Percentiles rank a stretch among this genome's conserved stretches.
phyloP scores from a whole-genome alignment of 2,329 filamentous ascomycete genomes.

The Fusarium concolor region DNA sequence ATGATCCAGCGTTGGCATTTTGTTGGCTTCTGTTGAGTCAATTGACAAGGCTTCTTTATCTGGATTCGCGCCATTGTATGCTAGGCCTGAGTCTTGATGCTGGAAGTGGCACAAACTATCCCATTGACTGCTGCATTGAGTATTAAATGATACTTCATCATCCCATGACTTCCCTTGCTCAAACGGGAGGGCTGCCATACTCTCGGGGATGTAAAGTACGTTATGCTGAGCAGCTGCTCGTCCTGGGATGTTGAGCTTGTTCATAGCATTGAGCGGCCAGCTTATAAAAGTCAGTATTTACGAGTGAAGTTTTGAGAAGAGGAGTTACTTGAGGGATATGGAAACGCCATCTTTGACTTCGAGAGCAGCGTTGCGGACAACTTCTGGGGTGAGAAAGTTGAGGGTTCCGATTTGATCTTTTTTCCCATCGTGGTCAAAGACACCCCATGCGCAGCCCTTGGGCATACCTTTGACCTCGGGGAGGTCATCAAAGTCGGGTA shows the following conservation, averaged over 20 bases:
- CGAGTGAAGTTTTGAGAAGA: fast-evolving
- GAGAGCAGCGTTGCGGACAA: conserved; percentile 45
- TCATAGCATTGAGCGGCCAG: conserved; percentile 36
- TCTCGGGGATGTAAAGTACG: conserved; percentile 48
- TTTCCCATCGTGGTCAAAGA: conserved; percentile 59
- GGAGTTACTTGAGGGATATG: conserved; percentile 62
- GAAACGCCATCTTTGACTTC: conserved; percentile 56
- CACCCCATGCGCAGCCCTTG: conserved; percentile 63
- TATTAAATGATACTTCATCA: conserved; percentile 66
- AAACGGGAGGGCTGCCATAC: conserved; percentile 25
- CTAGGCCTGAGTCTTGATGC: conserved; percentile 56
- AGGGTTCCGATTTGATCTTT: conserved; percentile 64
- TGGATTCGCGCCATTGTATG: conserved; percentile 63
- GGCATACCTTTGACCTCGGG: conserved; percentile 55
- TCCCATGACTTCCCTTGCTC: conserved; percentile 51
- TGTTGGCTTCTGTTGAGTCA: conserved; percentile 21
- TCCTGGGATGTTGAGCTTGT: conserved; percentile 46
- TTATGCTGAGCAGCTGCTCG: conserved; percentile 49
- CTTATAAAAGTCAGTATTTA: not conserved
- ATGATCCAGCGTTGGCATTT: conserved; percentile 58
- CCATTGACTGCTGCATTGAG: conserved; percentile 67
- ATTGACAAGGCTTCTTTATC: conserved; percentile 48
- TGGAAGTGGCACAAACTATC: conserved; percentile 61
- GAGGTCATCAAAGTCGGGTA: conserved; percentile 33
- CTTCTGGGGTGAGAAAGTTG: conserved; percentile 62